Percentiles rank a stretch among this genome's conserved stretches.
phyloP scores from a whole-genome alignment of 1,139 yeast genomes.

The Candida pseudoviswanathii region DNA sequence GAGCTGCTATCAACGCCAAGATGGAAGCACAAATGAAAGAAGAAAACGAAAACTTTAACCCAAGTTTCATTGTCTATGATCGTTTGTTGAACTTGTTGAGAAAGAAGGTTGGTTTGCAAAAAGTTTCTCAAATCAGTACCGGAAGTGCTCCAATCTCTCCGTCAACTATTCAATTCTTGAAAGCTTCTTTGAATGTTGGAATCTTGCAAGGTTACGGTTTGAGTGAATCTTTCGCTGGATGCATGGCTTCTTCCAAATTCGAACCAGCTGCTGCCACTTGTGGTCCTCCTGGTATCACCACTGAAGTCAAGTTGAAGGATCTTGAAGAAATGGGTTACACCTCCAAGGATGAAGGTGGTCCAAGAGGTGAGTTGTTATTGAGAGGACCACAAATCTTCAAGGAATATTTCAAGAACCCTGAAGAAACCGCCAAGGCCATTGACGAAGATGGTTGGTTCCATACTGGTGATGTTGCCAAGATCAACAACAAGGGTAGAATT shows the following conservation, averaged over 20 bases:
- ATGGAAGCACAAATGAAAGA: constrained; percentile 28
- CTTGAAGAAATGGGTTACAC: constrained; percentile 42
- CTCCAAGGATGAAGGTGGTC: constrained; percentile 34
- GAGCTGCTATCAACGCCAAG: constrained; percentile 34
- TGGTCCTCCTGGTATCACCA: constrained; percentile 37
- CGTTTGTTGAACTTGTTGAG: constrained; percentile 26
- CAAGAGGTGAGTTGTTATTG: constrained; percentile 44
- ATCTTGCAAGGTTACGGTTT: constrained; percentile 48
- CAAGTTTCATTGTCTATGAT: constrained; percentile 34
- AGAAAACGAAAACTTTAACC: constrained; percentile 11
- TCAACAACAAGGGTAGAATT: constrained; percentile 25
- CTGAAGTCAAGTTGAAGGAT: constrained; percentile 40
- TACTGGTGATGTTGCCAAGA: constrained; percentile 43
- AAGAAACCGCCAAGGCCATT: constrained; percentile 44
- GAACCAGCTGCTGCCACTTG: constrained; percentile 41
- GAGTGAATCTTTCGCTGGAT: constrained; percentile 50
- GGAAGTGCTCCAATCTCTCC: constrained; percentile 51
- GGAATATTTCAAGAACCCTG: constrained; percentile 41
- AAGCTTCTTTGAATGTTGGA: constrained; percentile 42
- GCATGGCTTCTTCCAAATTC: constrained; percentile 29
- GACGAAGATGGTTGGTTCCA: constrained; percentile 58
- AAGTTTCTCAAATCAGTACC: constrained; percentile 27
- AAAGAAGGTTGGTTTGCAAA: constrained; percentile 40
- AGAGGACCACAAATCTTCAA: constrained; percentile 43
- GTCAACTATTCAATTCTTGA: constrained; percentile 43